These are phyloP conservation scores for Phytophthora melonis DNA, from an alignment of 352 stramenopile genomes.

Conservation along the genomic window DNA sequence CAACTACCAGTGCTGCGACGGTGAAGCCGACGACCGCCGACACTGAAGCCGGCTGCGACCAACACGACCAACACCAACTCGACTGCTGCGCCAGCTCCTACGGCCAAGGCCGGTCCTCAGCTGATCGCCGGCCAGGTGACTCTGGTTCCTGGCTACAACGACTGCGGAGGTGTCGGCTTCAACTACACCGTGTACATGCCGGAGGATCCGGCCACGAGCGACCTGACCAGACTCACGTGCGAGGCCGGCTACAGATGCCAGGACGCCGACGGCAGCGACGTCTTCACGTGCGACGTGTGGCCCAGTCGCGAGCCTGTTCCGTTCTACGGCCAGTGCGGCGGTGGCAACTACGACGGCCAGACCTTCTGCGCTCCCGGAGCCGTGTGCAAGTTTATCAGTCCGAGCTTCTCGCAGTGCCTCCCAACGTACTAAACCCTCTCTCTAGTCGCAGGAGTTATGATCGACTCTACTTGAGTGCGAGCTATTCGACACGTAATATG, in stretches of 20 bases:
- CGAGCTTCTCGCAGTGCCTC: constrained; percentile 40
- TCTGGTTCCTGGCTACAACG: constrained; percentile 18
- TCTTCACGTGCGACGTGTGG: constrained; percentile 33
- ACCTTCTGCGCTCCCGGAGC: constrained; percentile 37
- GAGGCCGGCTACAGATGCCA: constrained; percentile 30
- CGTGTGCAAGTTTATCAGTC: constrained; percentile 38
- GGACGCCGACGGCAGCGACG: constrained; percentile 2
- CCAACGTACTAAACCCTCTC: constrained; percentile 25
- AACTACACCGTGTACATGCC: constrained; percentile 40
- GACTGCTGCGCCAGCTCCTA: background rate
- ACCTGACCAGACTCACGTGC: constrained; percentile 24
- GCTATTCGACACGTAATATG: background rate
- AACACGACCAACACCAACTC: background rate
- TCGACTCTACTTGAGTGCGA: background rate
- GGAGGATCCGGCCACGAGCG: constrained; percentile 4
- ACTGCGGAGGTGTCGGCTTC: constrained; percentile 33
- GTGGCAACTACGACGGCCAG: constrained; percentile 33
- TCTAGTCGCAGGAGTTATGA: background rate
- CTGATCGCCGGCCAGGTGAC: constrained; percentile 21
- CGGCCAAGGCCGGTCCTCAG: constrained; percentile 8
- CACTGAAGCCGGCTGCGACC: background rate
- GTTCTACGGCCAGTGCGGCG: constrained; percentile 41
- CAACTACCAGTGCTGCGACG: background rate
- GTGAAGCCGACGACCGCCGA: background rate
- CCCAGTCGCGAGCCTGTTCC: constrained; percentile 24